Evolutionary conservation across 2,329 filamentous ascomycete genomes (phyloP).

Genomic region (Drechslerella coelobrocha): DNA sequence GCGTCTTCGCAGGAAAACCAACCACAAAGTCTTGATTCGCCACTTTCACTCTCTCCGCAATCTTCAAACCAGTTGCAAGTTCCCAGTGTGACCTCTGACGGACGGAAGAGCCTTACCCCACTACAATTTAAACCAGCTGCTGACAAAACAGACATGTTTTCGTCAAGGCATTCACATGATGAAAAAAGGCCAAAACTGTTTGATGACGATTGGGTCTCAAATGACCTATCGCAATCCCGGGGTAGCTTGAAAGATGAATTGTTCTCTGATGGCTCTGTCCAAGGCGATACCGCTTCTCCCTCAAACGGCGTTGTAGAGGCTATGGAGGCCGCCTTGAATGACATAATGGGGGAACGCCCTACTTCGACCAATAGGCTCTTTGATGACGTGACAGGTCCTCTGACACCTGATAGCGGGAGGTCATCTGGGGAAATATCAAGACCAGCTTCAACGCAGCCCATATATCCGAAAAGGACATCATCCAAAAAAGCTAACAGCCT

Average conservation of each 20-base stretch:
- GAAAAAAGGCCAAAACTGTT: conserved; percentile 43
- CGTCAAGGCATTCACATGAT: conserved; percentile 53
- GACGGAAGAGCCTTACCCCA: conserved; percentile 22
- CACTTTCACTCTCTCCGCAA: conserved; percentile 17
- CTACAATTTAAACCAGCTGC: conserved; percentile 32
- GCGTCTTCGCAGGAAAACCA: conserved; percentile 78
- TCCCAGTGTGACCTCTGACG: conserved; percentile 27
- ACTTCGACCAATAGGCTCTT: conserved; percentile 56
- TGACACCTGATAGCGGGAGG: conserved; percentile 43
- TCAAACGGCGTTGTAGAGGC: conserved; percentile 85
- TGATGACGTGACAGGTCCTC: conserved; percentile 24
- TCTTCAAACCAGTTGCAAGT: conserved; percentile 34
- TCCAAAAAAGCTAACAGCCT: conserved; percentile 71
- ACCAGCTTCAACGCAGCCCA: conserved; percentile 50
- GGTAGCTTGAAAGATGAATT: conserved; percentile 47
- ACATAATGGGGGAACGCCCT: conserved; percentile 85
- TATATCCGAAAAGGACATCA: conserved; percentile 57
- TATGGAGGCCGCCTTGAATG: conserved; percentile 88
- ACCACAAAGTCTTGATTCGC: conserved; percentile 29
- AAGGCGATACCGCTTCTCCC: conserved; percentile 50
- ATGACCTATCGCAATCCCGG: conserved; percentile 41
- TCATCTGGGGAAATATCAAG: conserved; percentile 47
- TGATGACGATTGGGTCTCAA: conserved; percentile 45
- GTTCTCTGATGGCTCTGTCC: conserved; percentile 41
- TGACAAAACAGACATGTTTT: conserved; percentile 36